Evolutionary conservation across 768 basidiomycete species (phyloP), one percentile per base, ranked within the genome.

Genomic region (Nidularia pulvinata): DNA sequence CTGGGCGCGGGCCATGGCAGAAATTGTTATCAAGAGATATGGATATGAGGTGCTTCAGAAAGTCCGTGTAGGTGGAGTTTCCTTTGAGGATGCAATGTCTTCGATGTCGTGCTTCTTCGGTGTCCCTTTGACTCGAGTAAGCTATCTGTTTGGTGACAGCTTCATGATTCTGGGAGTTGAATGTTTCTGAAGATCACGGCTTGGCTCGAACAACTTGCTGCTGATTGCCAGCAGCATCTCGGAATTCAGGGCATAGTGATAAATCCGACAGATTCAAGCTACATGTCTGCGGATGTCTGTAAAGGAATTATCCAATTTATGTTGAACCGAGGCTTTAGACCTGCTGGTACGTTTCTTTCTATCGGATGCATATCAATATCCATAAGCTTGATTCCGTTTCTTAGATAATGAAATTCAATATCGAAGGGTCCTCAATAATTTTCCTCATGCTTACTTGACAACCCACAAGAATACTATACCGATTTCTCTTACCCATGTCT

Each of bases 401-500:
- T 7, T 46, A 79, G 78, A 64, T 4, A 43, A 61, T n/a, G 61
- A 60, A 11, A 7, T 7, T 37, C 49, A 42, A 6, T 83, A 79
- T 58, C 67, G 73, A 50, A 57, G 72, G 34, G 68, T 83, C n/a
- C 61, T 71, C 48, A 80, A 83, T 55, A 78, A 79, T 46, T 86
- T 85, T 56, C 85, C 86, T 14, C 85, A 86, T 57, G 62, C 69
- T 51, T 84, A 86, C 59, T 72, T 88, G 19, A 71, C 69, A 1
- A 72, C 74, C 1, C 67, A 78, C 59, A 82, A 73, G 52, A 64
- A 65, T 22, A 79, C 83, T 0, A 75, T 88, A 44, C 85, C 86
- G 0, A 78, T 88, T 47, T 83, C 83, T 9, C 69, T 88, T 43
- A 79, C 79, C 37, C 83, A 81, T 65, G 61, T 85, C 22, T 88